Evolutionary conservation across 371 early-diverging fungal species (phyloP).

Genomic region (Mortierella sp.): DNA sequence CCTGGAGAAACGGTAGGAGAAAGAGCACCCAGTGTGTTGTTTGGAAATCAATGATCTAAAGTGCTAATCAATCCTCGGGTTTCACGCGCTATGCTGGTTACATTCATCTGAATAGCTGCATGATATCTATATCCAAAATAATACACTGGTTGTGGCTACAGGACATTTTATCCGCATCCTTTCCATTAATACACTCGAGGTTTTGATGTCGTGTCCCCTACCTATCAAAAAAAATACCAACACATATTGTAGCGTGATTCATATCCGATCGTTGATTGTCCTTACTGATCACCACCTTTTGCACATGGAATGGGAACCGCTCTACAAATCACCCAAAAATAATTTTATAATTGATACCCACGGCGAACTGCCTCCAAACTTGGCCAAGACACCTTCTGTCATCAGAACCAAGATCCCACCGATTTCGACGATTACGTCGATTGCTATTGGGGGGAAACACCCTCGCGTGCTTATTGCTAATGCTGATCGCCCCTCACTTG

Average conservation of each 20-base stretch:
- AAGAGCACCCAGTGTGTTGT: not conserved
- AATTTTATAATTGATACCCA: slow-evolving; percentile 27
- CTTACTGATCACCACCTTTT: slow-evolving; percentile 40
- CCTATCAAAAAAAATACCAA: slow-evolving; percentile 16
- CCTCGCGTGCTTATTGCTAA: slow-evolving; percentile 53
- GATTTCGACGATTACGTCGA: slow-evolving; percentile 45
- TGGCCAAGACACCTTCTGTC: slow-evolving; percentile 30
- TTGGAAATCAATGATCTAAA: not conserved
- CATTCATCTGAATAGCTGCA: slow-evolving; percentile 24
- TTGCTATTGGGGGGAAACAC: slow-evolving; percentile 51
- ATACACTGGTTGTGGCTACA: slow-evolving; percentile 44
- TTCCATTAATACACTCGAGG: slow-evolving; percentile 39
- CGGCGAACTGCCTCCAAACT: slow-evolving; percentile 42
- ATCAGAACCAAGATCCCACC: slow-evolving; percentile 46
- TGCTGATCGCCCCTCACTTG: slow-evolving; percentile 44
- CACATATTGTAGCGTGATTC: slow-evolving; percentile 45
- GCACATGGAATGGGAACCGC: slow-evolving; percentile 50
- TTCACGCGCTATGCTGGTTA: too few species aligned
- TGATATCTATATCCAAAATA: slow-evolving; percentile 51
- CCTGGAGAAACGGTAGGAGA: slow-evolving; percentile 26
- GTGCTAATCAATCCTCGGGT: too few species aligned
- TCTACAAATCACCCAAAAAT: slow-evolving; percentile 26
- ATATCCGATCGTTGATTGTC: slow-evolving; percentile 49
- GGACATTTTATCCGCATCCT: slow-evolving; percentile 29
- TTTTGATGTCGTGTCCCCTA: slow-evolving; percentile 13